Conservation (phyloP, 768 basidiomycete genomes). For the Amanita jacksonii region DNA sequence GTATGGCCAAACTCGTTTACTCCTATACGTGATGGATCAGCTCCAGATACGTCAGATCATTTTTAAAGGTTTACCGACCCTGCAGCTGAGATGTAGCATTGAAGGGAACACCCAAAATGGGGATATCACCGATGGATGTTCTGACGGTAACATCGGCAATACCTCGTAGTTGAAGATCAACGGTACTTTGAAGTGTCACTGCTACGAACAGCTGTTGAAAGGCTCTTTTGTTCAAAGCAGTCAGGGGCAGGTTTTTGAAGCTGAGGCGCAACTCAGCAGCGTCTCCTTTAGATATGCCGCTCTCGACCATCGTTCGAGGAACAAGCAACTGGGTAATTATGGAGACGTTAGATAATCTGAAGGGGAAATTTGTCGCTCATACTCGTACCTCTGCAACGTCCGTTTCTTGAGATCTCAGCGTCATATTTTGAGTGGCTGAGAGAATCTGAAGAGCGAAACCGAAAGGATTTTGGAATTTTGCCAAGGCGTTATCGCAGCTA, state of each 20-base stretch:
- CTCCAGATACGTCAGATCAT: not conserved
- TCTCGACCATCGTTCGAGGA: conserved; percentile 36
- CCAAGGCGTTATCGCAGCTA: conserved; percentile 44
- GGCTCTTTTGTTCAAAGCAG: conserved; percentile 41
- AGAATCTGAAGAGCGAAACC: conserved; percentile 65
- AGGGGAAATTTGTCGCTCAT: no score
- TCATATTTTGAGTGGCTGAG: conserved; percentile 44
- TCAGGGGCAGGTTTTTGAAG: conserved; percentile 45
- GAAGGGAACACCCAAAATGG: conserved; percentile 56
- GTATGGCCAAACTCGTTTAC: conserved; percentile 49
- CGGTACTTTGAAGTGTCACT: conserved; percentile 39
- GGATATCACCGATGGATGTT: conserved; percentile 57
- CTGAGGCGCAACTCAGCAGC: conserved; percentile 47
- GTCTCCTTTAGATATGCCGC: conserved; percentile 65
- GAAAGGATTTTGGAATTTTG: conserved; percentile 64
- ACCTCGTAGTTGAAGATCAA: conserved; percentile 44
- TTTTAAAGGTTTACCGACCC: conserved; percentile 24
- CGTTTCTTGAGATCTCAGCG: conserved; percentile 35
- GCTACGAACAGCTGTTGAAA: conserved; percentile 50
- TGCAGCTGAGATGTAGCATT: conserved; percentile 46
- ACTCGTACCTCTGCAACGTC: conserved; percentile 47
- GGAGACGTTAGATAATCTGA: not conserved
- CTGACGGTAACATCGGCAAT: conserved; percentile 47
- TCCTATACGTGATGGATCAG: no score
- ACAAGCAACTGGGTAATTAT: conserved; percentile 34